Evolutionary conservation across 495 filamentous ascomycete genomes (phyloP).

Genomic region (Lepraria neglecta): DNA sequence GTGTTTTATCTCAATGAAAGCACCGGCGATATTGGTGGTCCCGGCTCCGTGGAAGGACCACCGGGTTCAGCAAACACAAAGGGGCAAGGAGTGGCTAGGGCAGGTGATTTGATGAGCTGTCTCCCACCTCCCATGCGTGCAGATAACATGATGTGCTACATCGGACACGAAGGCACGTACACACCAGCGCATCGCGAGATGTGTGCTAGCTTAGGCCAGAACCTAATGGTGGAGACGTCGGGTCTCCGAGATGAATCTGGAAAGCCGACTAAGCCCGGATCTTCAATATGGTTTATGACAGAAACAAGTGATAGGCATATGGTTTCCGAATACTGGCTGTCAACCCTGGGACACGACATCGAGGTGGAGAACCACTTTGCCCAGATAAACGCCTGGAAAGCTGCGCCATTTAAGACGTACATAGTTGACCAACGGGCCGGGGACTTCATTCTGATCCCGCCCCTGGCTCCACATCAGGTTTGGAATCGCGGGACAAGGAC

Average conservation of each 20-base stretch:
- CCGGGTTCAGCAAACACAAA: constrained; percentile 30
- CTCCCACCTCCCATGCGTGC: constrained; percentile 80
- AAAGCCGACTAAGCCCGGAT: constrained; percentile 67
- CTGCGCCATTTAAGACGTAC: constrained; percentile 85
- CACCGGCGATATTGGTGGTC: constrained; percentile 51
- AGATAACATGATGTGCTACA: constrained; percentile 96
- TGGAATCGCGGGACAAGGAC: constrained; percentile 96
- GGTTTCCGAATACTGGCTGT: constrained; percentile 87
- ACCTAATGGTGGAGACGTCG: constrained; percentile 94
- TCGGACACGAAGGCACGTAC: constrained; percentile 95
- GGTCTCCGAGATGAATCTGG: constrained; percentile 49
- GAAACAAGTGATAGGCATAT: constrained; percentile 79
- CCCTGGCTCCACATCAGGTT: constrained; percentile 93
- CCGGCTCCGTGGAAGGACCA: constrained; percentile 36
- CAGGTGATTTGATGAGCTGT: constrained; percentile 90
- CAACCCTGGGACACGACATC: constrained; percentile 86
- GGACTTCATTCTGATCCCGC: constrained; percentile 93
- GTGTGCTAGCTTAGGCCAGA: constrained; percentile 93
- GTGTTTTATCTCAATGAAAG: constrained; percentile 85
- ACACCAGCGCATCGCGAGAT: constrained; percentile 95
- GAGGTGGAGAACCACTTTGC: constrained; percentile 96
- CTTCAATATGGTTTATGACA: constrained; percentile 98
- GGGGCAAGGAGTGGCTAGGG: constrained; percentile 49
- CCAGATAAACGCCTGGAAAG: constrained; percentile 85
- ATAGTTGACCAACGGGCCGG: constrained; percentile 89